Percentiles rank a stretch among this genome's conserved stretches.
phyloP scores from a whole-genome alignment of 2,329 filamentous ascomycete species.

The Emmonsiellopsis sp. region DNA sequence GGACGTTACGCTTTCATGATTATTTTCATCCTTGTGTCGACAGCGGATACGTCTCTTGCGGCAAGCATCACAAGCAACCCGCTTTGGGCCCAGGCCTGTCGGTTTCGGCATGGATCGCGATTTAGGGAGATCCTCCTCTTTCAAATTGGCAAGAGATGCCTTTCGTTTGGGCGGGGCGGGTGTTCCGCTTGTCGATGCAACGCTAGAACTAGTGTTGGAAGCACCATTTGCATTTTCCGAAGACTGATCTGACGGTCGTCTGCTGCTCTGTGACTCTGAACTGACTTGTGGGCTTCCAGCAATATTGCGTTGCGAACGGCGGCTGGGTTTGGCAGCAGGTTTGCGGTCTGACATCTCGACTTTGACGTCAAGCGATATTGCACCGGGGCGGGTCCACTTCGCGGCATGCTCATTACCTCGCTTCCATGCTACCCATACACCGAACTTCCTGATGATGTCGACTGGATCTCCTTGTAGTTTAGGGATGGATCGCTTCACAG shows the following conservation, averaged over 20 bases:
- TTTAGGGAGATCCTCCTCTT: slow-evolving; percentile 17
- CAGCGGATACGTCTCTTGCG: slow-evolving; percentile 54
- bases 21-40: slow-evolving; percentile 51
- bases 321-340: slow-evolving; percentile 45
- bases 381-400: slow-evolving; percentile 53
- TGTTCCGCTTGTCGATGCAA: slow-evolving; percentile 17
- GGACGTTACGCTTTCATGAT: slow-evolving; percentile 11
- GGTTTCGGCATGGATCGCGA: slow-evolving; percentile 15
- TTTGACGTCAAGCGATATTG: slow-evolving; percentile 41
- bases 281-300: slow-evolving; percentile 34
- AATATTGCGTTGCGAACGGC: slow-evolving; percentile 47
- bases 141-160: slow-evolving; percentile 14
- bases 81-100: slow-evolving; percentile 51
- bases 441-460: slow-evolving; percentile 51
- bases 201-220: slow-evolving; percentile 9
- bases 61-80: slow-evolving; percentile 54
- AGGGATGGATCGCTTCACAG: slow-evolving; percentile 54
- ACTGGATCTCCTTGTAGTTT: slow-evolving; percentile 54
- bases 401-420: slow-evolving; percentile 55
- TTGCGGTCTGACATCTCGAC: slow-evolving; percentile 46
- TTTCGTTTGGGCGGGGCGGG: slow-evolving; percentile 14
- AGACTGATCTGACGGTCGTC: slow-evolving; percentile 23
- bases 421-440: slow-evolving; percentile 60
- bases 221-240: slow-evolving; percentile 11
- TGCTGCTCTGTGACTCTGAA: slow-evolving; percentile 30